Percentiles rank a stretch among this genome's conserved stretches.
Evolutionary conservation across 1,139 yeast species (phyloP).

Genomic region (Zygosaccharomyces sapae): DNA sequence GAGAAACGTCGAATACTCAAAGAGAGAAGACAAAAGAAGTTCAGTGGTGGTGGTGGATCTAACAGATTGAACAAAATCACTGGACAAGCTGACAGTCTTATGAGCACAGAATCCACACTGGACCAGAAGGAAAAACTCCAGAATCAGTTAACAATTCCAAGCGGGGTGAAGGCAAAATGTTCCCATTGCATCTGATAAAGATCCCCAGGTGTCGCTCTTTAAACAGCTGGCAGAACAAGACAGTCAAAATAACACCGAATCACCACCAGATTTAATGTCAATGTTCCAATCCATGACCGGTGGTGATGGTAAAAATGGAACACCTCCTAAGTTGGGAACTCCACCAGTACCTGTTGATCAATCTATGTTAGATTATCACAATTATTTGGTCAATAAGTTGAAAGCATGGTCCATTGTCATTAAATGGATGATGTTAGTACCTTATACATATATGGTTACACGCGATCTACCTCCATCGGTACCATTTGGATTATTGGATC

Average conservation of each 20-base stretch:
- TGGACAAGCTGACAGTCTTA: constrained; percentile 39
- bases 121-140: constrained; percentile 17
- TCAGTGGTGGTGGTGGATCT: constrained; percentile 55
- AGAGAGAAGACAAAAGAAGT: constrained; percentile 68
- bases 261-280: constrained; percentile 33
- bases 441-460: constrained; percentile 29
- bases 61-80: constrained; percentile 52
- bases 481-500: constrained; percentile 17
- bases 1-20: constrained; percentile 60
- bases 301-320: constrained; percentile 13
- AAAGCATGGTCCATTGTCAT: constrained; percentile 32
- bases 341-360: constrained; percentile 26
- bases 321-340: constrained; percentile 5
- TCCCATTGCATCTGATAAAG: too few relatives aligned
- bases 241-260: constrained; percentile 13
- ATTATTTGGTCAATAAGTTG: constrained; percentile 28
- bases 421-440: constrained; percentile 33
- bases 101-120: constrained; percentile 38
- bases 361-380: constrained; percentile 29
- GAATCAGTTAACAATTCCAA: too few relatives aligned
- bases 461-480: constrained; percentile 2
- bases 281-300: constrained; percentile 27
- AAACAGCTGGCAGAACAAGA: constrained; percentile 26
- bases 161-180: too few relatives aligned
- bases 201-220: constrained; percentile 26